Conservation (phyloP, 75 land plant genomes). For the Pinus albicaulis region DNA sequence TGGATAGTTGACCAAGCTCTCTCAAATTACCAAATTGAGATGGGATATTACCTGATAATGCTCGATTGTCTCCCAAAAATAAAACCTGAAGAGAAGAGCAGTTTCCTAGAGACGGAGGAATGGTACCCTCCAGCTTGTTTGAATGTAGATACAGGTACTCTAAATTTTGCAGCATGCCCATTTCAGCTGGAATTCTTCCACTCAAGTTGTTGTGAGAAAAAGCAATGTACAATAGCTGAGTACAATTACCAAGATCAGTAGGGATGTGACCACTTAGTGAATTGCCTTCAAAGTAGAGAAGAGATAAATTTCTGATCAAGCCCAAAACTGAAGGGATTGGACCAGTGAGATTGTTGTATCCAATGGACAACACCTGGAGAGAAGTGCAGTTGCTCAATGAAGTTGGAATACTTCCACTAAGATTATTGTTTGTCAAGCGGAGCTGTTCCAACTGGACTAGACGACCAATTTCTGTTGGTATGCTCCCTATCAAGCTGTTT, state of each 20-base stretch:
- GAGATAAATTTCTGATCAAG: not conserved
- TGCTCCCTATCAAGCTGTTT: constrained; percentile 1
- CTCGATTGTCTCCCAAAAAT: too few species aligned
- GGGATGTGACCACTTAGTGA: not conserved
- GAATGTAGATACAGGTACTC: constrained; percentile 3
- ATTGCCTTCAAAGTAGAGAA: too few species aligned
- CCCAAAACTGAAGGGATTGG: not conserved
- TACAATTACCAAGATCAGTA: not conserved
- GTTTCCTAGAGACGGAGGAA: too few species aligned
- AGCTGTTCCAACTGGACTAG: not conserved
- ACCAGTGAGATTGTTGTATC: not conserved
- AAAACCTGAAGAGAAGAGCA: too few species aligned
- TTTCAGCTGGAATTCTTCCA: not conserved
- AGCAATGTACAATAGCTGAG: not conserved
- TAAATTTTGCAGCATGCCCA: constrained; percentile 12
- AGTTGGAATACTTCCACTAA: not conserved
- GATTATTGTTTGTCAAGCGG: constrained; percentile 10
- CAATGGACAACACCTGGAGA: not conserved
- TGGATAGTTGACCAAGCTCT: too few species aligned
- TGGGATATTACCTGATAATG: too few species aligned
- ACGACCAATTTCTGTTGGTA: constrained; percentile 2
- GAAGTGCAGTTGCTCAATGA: constrained; percentile 8
- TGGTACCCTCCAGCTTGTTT: not conserved
- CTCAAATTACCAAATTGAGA: too few species aligned
- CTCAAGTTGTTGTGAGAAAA: not conserved